Conservation (phyloP, 1,284 basidiomycete species). For the Leccinum solheimii region DNA sequence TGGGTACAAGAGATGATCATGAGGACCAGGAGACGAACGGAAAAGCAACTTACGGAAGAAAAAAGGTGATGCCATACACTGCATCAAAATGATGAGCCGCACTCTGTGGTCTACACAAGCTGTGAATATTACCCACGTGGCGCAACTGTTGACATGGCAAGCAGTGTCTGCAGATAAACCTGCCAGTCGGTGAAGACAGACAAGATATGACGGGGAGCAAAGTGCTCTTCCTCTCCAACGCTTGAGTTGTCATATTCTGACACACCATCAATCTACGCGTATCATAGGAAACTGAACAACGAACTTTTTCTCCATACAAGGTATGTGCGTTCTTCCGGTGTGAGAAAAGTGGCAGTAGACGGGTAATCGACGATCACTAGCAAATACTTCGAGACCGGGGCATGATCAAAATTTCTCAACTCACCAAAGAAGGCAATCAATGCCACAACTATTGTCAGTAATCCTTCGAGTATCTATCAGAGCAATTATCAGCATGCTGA, state of each 20-base stretch:
- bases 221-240: slow-evolving; percentile 54
- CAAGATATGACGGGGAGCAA: slow-evolving; percentile 42
- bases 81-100: slow-evolving; percentile 7
- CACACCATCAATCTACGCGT: not conserved
- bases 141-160: slow-evolving; percentile 58
- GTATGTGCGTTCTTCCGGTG: slow-evolving; percentile 45
- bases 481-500: not conserved
- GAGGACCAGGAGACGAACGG: not conserved
- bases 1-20: slow-evolving; percentile 22
- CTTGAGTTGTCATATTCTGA: slow-evolving; percentile 58
- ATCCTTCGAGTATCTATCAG: slow-evolving; percentile 44
- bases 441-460: slow-evolving; percentile 37
- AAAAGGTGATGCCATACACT: slow-evolving; percentile 62
- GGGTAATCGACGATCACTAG: slow-evolving; percentile 52
- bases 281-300: slow-evolving; percentile 9
- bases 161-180: slow-evolving; percentile 39
- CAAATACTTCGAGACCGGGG: not conserved
- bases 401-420: not conserved
- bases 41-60: slow-evolving; percentile 55
- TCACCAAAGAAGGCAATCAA: slow-evolving; percentile 34
- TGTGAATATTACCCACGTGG: slow-evolving; percentile 47
- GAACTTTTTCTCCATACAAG: slow-evolving; percentile 57
- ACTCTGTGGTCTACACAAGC: not conserved
- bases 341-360: slow-evolving; percentile 48
- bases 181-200: slow-evolving; percentile 67